A percentile compares a stretch with the other conserved stretches of the same genome.
phyloP scores from a whole-genome alignment of 352 stramenopile genomes.

The Phytophthora colocasiae region DNA sequence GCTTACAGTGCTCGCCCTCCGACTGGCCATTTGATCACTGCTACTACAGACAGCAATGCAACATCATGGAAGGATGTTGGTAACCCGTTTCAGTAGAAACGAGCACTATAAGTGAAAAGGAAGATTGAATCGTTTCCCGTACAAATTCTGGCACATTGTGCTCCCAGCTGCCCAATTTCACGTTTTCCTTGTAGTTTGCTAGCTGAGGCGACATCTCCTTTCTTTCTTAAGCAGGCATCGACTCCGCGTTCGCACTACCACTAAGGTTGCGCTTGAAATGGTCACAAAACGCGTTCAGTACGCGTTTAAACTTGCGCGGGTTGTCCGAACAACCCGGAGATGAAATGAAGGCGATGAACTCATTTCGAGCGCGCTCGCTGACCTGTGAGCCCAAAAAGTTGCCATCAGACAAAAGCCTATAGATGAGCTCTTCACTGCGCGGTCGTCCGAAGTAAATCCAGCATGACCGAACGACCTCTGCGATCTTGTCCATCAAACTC shows the following conservation, averaged over 20 bases:
- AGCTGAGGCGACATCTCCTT: background rate
- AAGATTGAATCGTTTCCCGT: conserved; percentile 14
- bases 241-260: conserved; percentile 11
- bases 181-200: background rate
- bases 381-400: conserved; percentile 73
- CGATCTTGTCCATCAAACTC: conserved; percentile 68
- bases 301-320: conserved; percentile 81
- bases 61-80: conserved; percentile 72
- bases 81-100: conserved; percentile 71
- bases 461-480: conserved; percentile 76
- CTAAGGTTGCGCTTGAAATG: conserved; percentile 74
- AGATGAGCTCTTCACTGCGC: conserved; percentile 69
- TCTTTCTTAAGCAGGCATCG: conserved; percentile 20
- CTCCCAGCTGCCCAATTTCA: conserved; percentile 2
- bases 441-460: conserved; percentile 75
- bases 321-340: conserved; percentile 73
- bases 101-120: background rate
- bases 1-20: conserved; percentile 49
- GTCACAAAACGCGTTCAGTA: conserved; percentile 78
- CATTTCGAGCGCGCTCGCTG: conserved; percentile 48
- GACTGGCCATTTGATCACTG: conserved; percentile 77
- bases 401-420: conserved; percentile 63
- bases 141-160: conserved; percentile 22
- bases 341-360: conserved; percentile 71
- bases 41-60: conserved; percentile 61